A percentile compares a stretch with the other conserved stretches of the same genome.
phyloP scores from a whole-genome alignment of 75 land plant species.

The Selaginella tamariscina region DNA sequence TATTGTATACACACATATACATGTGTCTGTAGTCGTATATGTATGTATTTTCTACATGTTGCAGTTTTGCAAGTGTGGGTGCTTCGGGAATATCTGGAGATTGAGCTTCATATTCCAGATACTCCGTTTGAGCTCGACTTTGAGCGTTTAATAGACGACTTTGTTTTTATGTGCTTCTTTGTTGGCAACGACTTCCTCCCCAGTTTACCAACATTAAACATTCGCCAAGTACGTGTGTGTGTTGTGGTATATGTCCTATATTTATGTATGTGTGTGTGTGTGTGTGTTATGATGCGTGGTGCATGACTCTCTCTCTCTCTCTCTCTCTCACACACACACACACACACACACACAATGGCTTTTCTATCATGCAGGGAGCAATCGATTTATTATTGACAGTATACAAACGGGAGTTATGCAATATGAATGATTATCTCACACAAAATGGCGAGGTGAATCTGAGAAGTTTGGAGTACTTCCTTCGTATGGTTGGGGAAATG shows the following conservation, averaged over 20 bases:
- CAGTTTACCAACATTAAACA: constrained; percentile 94
- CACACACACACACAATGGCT: too few relatives aligned
- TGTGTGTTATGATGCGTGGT: too few relatives aligned
- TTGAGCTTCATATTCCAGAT: constrained; percentile 59
- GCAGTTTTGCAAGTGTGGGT: constrained; percentile 95
- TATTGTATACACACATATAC: too few relatives aligned
- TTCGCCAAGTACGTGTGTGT: constrained; percentile 58
- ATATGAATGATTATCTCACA: constrained; percentile 83
- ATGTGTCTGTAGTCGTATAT: too few relatives aligned
- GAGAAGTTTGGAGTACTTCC: constrained; percentile 68
- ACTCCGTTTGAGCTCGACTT: constrained; percentile 71
- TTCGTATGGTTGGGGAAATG: constrained; percentile 52
- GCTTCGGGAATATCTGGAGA: constrained; percentile 82
- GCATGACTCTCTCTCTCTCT: too few relatives aligned
- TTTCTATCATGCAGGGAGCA: constrained; percentile 47
- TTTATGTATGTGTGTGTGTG: too few relatives aligned
- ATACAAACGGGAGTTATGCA: constrained; percentile 76
- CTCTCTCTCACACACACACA: too few relatives aligned
- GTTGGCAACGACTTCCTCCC: constrained; percentile 99
- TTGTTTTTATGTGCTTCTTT: constrained; percentile 95
- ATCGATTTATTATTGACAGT: constrained; percentile 83
- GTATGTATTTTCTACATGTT: too few relatives aligned
- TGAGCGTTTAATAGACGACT: constrained; percentile 88
- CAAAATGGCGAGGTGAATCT: constrained; percentile 63
- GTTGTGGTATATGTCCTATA: not conserved